These are phyloP conservation scores for Trichopus zeylanicus DNA, from an alignment of 116 monocot genomes.

Conservation along the genomic window DNA sequence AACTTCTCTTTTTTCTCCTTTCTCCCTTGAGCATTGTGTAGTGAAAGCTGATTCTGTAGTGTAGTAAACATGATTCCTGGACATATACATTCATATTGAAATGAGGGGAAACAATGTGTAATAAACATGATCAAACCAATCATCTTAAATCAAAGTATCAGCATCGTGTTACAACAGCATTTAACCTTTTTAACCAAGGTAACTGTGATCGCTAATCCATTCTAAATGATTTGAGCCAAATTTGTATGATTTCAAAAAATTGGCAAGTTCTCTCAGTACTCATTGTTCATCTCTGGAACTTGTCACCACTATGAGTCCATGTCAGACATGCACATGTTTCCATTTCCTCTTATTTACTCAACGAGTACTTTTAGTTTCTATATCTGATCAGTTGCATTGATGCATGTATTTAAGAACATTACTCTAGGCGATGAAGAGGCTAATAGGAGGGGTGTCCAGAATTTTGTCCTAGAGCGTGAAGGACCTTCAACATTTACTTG, in stretches of 20 bases:
- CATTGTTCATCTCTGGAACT: not conserved
- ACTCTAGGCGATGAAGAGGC: conserved; percentile 96
- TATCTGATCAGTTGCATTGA: not conserved
- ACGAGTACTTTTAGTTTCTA: not conserved
- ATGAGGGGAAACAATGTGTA: no score
- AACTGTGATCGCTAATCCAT: not conserved
- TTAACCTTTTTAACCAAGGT: not conserved
- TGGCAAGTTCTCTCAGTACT: not conserved
- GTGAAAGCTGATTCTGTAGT: no score
- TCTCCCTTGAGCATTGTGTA: no score
- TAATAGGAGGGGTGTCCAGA: conserved; percentile 71
- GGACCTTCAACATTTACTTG: conserved; percentile 89
- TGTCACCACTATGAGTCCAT: not conserved
- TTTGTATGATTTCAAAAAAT: not conserved
- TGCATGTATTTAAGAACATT: conserved; percentile 52
- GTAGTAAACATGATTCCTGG: no score
- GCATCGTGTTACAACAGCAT: not conserved
- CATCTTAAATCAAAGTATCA: not conserved
- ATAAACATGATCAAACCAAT: no score
- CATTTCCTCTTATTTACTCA: no score
- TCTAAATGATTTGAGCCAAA: not conserved
- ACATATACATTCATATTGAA: no score
- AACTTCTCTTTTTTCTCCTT: no score
- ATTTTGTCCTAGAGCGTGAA: conserved; percentile 78
- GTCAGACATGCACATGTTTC: not conserved